Conservation (phyloP, 2,329 filamentous ascomycete genomes). For the Paecilomyces sp. region DNA sequence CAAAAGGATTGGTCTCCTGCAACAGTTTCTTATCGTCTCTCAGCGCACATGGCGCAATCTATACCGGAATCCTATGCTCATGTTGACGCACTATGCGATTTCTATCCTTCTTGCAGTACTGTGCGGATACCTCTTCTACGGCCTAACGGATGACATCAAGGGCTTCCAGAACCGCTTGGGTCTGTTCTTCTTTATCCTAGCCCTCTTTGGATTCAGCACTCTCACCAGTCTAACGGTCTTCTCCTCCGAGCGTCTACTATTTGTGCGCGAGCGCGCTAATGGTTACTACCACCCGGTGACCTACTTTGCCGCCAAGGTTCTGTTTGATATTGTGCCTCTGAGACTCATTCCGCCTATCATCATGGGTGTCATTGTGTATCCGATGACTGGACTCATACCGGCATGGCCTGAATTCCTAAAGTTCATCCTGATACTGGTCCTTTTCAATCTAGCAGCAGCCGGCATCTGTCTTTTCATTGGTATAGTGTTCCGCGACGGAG, state of each 20-base stretch:
- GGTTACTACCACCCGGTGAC: constrained; percentile 92
- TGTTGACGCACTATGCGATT: constrained; percentile 97
- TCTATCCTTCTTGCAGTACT: constrained; percentile 91
- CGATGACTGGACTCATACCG: constrained; percentile 89
- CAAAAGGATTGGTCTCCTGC: constrained; percentile 66
- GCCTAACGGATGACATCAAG: constrained; percentile 88
- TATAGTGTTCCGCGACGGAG: constrained; percentile 84
- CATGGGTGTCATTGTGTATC: constrained; percentile 92
- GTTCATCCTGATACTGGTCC: constrained; percentile 83
- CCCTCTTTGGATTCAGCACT: constrained; percentile 94
- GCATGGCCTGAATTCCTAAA: constrained; percentile 78
- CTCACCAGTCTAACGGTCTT: constrained; percentile 92
- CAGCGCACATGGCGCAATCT: constrained; percentile 93
- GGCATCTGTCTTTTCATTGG: constrained; percentile 94
- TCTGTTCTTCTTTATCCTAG: constrained; percentile 94
- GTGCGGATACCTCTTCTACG: constrained; percentile 93
- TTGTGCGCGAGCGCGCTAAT: constrained; percentile 89
- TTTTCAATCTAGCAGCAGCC: constrained; percentile 93
- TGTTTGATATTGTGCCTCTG: constrained; percentile 96
- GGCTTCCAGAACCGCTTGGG: constrained; percentile 97
- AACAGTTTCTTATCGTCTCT: constrained; percentile 86
- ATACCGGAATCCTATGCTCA: constrained; percentile 94
- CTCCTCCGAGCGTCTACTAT: constrained; percentile 80
- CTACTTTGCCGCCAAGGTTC: constrained; percentile 91
- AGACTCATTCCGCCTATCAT: constrained; percentile 89